Conservation (phyloP, 1,284 basidiomycete species). For the Ustilago curta region DNA sequence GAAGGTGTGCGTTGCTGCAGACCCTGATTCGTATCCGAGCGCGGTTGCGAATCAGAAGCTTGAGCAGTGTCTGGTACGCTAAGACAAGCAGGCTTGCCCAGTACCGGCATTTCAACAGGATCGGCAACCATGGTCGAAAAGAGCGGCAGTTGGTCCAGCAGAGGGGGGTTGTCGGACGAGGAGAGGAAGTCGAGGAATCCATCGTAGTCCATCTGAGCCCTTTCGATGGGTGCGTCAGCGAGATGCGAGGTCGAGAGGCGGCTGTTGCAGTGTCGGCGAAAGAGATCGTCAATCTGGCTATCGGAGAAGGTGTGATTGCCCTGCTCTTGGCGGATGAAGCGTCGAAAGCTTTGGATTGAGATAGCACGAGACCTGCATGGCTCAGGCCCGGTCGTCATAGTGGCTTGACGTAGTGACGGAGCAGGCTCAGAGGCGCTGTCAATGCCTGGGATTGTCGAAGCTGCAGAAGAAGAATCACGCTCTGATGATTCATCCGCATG, state of each 20-base stretch:
- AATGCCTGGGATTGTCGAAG: neutral
- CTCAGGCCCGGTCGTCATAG: conserved; percentile 11
- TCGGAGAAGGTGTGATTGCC: conserved; percentile 38
- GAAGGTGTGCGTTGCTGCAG: conserved; percentile 31
- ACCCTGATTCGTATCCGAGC: neutral
- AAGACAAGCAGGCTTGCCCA: conserved; percentile 8
- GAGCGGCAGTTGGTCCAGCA: conserved; percentile 48
- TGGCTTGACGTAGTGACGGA: conserved; percentile 5
- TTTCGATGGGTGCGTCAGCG: conserved; percentile 9
- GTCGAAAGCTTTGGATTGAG: conserved; percentile 41
- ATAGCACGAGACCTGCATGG: conserved; percentile 29
- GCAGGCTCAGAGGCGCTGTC: conserved; percentile 8
- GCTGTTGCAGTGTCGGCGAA: conserved; percentile 42
- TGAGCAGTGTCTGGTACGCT: conserved; percentile 3
- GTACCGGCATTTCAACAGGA: conserved; percentile 20
- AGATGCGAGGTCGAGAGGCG: conserved; percentile 26
- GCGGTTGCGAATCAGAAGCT: neutral
- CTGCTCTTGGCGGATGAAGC: conserved; percentile 61
- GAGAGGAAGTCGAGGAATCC: conserved; percentile 63
- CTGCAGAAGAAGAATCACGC: neutral
- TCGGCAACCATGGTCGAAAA: conserved; percentile 45
- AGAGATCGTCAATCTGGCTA: conserved; percentile 36
- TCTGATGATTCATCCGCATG: neutral
- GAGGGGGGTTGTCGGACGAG: conserved; percentile 61
- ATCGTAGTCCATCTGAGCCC: conserved; percentile 44